Percentiles rank a stretch among this genome's conserved stretches.
Evolutionary conservation across 148 eudicot genomes (phyloP).

Genomic region (Suaeda aralocaspica): DNA sequence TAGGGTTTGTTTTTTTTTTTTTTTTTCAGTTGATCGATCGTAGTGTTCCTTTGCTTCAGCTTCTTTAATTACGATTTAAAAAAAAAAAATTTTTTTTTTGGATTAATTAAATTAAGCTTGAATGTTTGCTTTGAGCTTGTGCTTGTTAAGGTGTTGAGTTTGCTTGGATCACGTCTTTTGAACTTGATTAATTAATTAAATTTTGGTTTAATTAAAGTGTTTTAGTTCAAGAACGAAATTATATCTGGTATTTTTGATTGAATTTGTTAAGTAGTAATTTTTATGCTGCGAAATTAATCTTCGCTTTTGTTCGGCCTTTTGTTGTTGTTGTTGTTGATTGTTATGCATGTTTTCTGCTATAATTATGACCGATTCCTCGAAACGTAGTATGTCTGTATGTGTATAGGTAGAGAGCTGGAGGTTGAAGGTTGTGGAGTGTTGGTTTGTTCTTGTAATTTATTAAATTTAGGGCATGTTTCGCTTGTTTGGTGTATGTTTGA

Average conservation of each 20-base stretch:
- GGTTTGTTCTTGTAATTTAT: no score
- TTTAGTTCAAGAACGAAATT: neutral
- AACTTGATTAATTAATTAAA: neutral
- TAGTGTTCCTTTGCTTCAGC: no score
- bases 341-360: neutral
- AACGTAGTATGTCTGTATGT: no score
- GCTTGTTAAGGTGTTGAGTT: neutral
- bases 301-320: neutral
- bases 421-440: no score
- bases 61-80: no score
- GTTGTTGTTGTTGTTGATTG: neutral
- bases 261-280: neutral
- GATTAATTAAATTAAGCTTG: no score
- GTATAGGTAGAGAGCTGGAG: neutral
- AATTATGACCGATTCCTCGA: neutral
- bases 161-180: neutral
- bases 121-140: neutral
- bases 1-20: no score
- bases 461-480: no score
- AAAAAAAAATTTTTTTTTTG: no score
- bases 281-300: neutral
- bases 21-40: no score
- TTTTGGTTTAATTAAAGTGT: neutral
- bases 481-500: neutral
- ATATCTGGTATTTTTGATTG: neutral